Base-by-base conservation (phyloP, 371 early-diverging fungal genomes). In the Dichotomocladium elegans region DNA sequence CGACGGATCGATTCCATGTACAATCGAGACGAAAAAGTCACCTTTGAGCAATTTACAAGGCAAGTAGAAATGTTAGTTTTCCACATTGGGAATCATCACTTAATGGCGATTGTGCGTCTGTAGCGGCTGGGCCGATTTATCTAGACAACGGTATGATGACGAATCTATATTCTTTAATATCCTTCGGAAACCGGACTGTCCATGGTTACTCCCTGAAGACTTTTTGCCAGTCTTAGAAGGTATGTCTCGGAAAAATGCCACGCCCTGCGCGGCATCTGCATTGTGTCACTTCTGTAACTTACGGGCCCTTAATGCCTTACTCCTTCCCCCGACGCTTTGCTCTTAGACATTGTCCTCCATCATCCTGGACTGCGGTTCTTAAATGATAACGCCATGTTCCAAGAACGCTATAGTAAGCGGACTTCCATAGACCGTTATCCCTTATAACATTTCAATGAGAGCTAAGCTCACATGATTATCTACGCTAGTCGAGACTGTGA, bases 301-400 rank as follows among this genome's bases (percentile, higher is more conserved):
- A 17, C 15, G 37, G 37, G n/a, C n/a, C n/a, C n/a, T n/a, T n/a
- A n/a, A n/a, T n/a, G n/a, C n/a, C n/a, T n/a, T n/a, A n/a, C n/a
- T n/a, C n/a, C n/a, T n/a, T n/a, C n/a, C n/a, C n/a, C n/a, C n/a
- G n/a, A n/a, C n/a, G n/a, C 37, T 37, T 37, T 37, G 37, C 22
- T 26, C 25, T 1, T 43, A 46, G 87, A 88, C 53, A 69, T 90
- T 29, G 75, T 92, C 4, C 71, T 83, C 33, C 80, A 88, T 58
- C 94, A 95, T 62, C 90, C 88, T 15, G 94, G 90, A 22, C 76
- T 95, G n/a, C 86, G 85, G 58, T 94, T 93, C 61, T 64, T 95
- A 40, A 66, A 80, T 5, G 75, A 82, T 29, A 84, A 92, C 66
- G 69, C 80, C 11, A 80, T 90, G 41, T 94, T 94, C 70, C 88